Conservation (phyloP, 169 alveolate species). For the Plasmodium berghei region DNA sequence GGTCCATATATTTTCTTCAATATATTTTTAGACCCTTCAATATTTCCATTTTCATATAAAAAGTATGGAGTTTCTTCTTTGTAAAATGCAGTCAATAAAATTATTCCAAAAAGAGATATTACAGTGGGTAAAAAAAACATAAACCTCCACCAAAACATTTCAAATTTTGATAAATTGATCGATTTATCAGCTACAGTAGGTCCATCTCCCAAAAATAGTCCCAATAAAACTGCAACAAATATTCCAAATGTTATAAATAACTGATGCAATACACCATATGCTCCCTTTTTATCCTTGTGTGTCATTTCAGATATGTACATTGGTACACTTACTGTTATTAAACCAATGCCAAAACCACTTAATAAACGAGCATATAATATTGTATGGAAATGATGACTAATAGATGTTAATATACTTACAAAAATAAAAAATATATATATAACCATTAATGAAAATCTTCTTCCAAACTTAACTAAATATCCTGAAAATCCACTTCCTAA, state of each 20-base stretch:
- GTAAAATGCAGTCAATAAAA: conserved; percentile 60
- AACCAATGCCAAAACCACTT: conserved; percentile 88
- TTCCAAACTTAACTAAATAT: conserved; percentile 76
- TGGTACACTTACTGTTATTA: conserved; percentile 87
- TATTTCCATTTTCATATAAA: conserved; percentile 78
- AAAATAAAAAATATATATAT: conserved; percentile 76
- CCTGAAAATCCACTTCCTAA: conserved; percentile 82
- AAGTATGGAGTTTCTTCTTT: conserved; percentile 83
- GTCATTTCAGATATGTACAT: conserved; percentile 88
- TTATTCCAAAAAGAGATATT: conserved; percentile 75
- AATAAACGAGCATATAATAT: conserved; percentile 85
- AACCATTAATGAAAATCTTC: conserved; percentile 78
- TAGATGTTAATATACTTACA: conserved; percentile 78
- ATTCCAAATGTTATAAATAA: conserved; percentile 88
- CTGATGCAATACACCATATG: conserved; percentile 86
- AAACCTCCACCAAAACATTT: conserved; percentile 80
- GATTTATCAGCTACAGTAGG: conserved; percentile 4
- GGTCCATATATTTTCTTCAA: conserved; percentile 79
- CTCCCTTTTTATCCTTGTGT: conserved; percentile 85
- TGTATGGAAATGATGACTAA: conserved; percentile 79
- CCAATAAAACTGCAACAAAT: conserved; percentile 82
- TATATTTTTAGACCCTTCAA: conserved; percentile 79
- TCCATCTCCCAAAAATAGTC: conserved; percentile 80
- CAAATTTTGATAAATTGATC: conserved; percentile 15
- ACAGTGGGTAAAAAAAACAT: conserved; percentile 80